phyloP scores from a whole-genome alignment of 306 rosid species.

The Fragaria ananassa region DNA sequence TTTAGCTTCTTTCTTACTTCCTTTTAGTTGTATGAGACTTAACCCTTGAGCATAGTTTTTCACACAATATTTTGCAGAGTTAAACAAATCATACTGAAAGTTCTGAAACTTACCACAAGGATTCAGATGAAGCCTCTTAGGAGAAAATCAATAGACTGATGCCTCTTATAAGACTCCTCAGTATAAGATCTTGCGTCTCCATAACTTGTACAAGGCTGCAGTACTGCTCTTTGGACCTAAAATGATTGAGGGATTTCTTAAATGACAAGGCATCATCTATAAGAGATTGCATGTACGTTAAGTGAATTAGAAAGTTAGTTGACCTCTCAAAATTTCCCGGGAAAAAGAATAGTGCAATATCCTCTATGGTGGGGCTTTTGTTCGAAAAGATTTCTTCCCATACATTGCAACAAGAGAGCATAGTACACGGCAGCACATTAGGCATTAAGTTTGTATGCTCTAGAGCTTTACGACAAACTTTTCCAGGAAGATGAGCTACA shows the following conservation, averaged over 20 bases:
- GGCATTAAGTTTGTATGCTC: slow-evolving; percentile 12
- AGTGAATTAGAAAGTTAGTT: neutral
- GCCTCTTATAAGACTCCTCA: slow-evolving; percentile 2
- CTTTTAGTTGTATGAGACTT: neutral
- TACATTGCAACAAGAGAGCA: neutral
- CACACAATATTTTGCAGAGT: neutral
- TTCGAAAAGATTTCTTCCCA: slow-evolving; percentile 4
- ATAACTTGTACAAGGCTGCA: slow-evolving; percentile 8
- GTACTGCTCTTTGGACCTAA: slow-evolving; percentile 17
- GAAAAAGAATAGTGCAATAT: slow-evolving; percentile 4
- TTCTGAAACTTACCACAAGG: neutral
- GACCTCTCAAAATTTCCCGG: slow-evolving; percentile 11
- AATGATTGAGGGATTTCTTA: neutral
- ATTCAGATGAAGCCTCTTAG: slow-evolving; percentile 6
- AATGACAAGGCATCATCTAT: neutral
- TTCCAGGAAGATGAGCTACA: neutral
- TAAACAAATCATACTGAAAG: neutral
- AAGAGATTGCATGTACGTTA: neutral
- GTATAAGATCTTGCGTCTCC: slow-evolving; percentile 9
- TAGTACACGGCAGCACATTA: neutral
- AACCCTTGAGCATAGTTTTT: neutral
- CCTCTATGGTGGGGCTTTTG: neutral
- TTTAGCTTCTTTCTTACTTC: neutral
- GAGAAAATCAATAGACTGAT: slow-evolving; percentile 13
- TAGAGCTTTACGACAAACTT: neutral